phyloP scores from a whole-genome alignment of 192 early-diverging fungal genomes.

The Helicostylum pulchrum region DNA sequence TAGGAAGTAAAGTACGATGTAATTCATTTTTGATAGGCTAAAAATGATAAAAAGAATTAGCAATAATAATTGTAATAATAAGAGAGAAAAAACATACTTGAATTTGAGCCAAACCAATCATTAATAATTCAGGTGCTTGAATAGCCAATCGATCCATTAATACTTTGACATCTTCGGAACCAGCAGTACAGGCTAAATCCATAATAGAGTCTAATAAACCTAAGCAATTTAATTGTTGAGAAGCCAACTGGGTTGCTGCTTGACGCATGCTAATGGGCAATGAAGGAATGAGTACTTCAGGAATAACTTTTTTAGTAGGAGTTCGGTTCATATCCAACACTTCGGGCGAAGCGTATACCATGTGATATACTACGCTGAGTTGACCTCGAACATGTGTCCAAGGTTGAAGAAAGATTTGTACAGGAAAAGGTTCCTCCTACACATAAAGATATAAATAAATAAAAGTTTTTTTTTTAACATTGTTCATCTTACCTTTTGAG shows the following conservation, averaged over 20 bases:
- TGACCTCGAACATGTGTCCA: conserved; percentile 74
- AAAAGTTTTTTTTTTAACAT: background rate
- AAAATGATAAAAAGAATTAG: background rate
- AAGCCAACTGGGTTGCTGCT: conserved; percentile 46
- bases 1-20: conserved; percentile 19
- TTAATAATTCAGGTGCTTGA: conserved; percentile 68
- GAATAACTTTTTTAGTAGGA: conserved; percentile 45
- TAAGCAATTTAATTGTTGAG: conserved; percentile 63
- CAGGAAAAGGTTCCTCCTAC: conserved; percentile 62
- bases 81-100: conserved; percentile 32
- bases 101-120: conserved; percentile 74
- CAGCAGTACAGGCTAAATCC: conserved; percentile 46
- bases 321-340: conserved; percentile 56
- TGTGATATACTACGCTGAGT: conserved; percentile 61
- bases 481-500: conserved; percentile 19
- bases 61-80: background rate
- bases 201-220: conserved; percentile 69
- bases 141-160: conserved; percentile 59
- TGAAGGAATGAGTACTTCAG: conserved; percentile 42
- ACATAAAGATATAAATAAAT: conserved; percentile 13
- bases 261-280: conserved; percentile 40
- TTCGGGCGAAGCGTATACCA: conserved; percentile 55
- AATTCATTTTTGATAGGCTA: conserved; percentile 22
- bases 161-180: conserved; percentile 53
- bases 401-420: conserved; percentile 60